Conservation (phyloP, 169 alveolate genomes). For the Plasmodium coatneyi region DNA sequence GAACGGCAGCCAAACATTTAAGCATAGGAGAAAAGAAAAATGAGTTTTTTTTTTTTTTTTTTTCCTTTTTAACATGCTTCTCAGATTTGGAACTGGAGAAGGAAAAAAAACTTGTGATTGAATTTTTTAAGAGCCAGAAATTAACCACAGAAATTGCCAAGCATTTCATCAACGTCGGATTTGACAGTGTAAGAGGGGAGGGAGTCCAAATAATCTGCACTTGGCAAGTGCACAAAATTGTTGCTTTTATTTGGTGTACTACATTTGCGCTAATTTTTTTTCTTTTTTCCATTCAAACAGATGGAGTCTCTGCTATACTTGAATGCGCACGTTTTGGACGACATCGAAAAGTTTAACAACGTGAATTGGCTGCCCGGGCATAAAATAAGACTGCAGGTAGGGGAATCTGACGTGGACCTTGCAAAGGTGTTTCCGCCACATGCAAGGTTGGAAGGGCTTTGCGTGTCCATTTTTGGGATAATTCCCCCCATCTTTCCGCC, state of each 20-base stretch:
- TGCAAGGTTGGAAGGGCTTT: background rate
- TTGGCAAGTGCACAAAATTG: background rate
- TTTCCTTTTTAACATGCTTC: background rate
- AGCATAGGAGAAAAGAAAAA: background rate
- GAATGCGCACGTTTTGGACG: conserved; percentile 86
- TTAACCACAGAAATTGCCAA: conserved; percentile 89
- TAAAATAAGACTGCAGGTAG: conserved; percentile 81
- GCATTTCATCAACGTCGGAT: conserved; percentile 91
- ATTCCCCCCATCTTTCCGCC: background rate
- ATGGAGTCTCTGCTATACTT: conserved; percentile 86
- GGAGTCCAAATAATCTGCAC: background rate
- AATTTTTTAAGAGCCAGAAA: conserved; percentile 87
- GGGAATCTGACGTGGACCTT: background rate
- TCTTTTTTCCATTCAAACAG: conserved; percentile 4
- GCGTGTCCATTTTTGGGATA: background rate
- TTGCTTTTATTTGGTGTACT: background rate
- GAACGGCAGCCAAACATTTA: background rate
- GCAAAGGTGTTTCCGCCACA: background rate
- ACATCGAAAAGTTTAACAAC: conserved; percentile 86
- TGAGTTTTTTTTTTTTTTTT: background rate
- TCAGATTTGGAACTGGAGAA: conserved; percentile 88
- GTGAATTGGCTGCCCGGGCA: conserved; percentile 93
- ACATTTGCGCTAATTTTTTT: conserved; percentile 13
- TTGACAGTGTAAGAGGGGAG: conserved; percentile 82
- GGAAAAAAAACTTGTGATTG: conserved; percentile 84